phyloP scores from a whole-genome alignment of 345 rosid genomes.

The Lumnitzera littorea region DNA sequence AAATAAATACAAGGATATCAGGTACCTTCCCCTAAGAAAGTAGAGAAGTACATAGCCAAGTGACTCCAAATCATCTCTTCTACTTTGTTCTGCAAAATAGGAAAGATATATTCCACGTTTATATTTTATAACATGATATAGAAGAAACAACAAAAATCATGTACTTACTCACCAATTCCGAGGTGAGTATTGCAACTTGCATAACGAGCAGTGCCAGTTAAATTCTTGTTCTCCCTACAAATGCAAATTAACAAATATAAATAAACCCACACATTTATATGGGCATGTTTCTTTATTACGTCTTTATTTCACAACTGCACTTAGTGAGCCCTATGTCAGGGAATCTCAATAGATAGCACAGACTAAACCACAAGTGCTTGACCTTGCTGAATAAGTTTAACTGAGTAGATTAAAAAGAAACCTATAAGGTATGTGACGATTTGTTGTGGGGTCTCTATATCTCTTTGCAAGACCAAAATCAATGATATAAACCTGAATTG shows the following conservation, averaged over 20 bases:
- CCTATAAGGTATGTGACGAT: conserved; percentile 71
- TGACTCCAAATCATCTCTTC: conserved; percentile 53
- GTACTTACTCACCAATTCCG: conserved; percentile 36
- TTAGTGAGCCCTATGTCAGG: too few species aligned
- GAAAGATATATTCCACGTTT: background rate
- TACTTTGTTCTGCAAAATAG: conserved; percentile 36
- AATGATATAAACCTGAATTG: conserved; percentile 55
- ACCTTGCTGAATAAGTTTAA: background rate
- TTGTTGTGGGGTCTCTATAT: conserved; percentile 50
- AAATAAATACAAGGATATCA: background rate
- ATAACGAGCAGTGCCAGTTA: conserved; percentile 56
- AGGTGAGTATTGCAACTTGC: conserved; percentile 59
- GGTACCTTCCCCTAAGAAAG: conserved; percentile 53
- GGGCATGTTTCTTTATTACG: background rate
- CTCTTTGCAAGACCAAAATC: conserved; percentile 87
- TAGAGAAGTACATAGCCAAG: conserved; percentile 47
- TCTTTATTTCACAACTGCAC: too few species aligned
- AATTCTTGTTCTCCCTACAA: conserved; percentile 46
- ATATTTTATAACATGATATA: background rate
- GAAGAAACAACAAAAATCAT: conserved; percentile 2
- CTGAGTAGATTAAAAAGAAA: conserved; percentile 4
- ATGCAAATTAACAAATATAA: background rate
- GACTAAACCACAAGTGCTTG: background rate
- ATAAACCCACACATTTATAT: too few species aligned
- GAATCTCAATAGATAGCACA: background rate